Percentiles rank a stretch among this genome's conserved stretches.
phyloP scores from a whole-genome alignment of 2,329 filamentous ascomycete species.

The Fusarium musae region DNA sequence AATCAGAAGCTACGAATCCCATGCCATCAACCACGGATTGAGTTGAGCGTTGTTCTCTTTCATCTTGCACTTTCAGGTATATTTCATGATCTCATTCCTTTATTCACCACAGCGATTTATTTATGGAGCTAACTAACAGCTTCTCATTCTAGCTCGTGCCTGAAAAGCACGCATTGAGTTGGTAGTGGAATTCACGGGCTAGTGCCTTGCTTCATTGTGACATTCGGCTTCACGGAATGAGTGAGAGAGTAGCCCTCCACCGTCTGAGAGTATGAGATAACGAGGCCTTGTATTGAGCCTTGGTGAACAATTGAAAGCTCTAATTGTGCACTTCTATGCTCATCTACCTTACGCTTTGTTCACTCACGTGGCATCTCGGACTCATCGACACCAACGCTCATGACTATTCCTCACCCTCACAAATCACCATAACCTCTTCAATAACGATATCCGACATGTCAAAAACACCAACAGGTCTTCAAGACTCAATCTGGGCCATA shows the following conservation, averaged over 20 bases:
- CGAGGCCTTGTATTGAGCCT: neutral
- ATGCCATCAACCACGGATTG: neutral
- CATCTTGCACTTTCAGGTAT: neutral
- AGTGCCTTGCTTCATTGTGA: neutral
- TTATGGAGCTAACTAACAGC: neutral
- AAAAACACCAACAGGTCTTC: constrained; percentile 31
- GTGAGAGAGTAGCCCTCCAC: neutral
- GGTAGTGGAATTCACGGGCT: neutral
- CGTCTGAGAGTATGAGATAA: neutral
- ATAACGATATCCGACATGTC: constrained; percentile 18
- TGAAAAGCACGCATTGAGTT: neutral
- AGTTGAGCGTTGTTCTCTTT: neutral
- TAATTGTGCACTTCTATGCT: neutral
- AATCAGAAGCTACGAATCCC: neutral
- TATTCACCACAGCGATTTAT: neutral
- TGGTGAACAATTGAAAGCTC: accelerated
- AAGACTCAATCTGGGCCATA: constrained; percentile 42
- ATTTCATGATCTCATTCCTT: constrained; percentile 1
- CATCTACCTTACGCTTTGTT: neutral
- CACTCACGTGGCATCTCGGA: neutral
- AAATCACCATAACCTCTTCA: neutral
- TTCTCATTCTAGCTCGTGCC: neutral
- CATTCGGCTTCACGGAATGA: neutral
- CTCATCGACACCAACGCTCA: neutral
- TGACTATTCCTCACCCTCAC: neutral